Conservation (phyloP, 441 rosid species). For the Metrosideros polymorpha region DNA sequence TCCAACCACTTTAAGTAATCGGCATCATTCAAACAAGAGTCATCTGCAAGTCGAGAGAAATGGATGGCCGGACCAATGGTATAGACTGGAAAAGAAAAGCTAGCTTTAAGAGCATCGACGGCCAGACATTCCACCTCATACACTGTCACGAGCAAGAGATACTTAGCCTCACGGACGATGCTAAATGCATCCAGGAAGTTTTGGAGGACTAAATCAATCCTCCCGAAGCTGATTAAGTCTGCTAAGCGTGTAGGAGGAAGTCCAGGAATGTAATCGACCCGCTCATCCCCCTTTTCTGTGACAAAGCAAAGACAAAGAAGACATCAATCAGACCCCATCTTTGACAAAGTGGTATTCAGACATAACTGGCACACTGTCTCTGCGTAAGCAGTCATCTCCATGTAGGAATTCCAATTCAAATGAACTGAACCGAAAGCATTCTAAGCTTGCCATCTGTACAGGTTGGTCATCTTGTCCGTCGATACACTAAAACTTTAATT, state of each 20-base stretch:
- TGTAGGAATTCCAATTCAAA: no score
- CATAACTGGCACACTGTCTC: no score
- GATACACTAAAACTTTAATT: background rate
- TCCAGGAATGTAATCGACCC: background rate
- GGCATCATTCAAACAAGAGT: background rate
- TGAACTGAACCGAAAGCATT: background rate
- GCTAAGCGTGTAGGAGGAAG: no score
- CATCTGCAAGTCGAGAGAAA: background rate
- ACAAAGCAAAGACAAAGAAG: background rate
- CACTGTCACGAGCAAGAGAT: background rate
- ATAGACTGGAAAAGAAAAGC: background rate
- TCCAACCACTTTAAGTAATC: background rate
- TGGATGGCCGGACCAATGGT: background rate
- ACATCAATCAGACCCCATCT: background rate
- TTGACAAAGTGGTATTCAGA: background rate
- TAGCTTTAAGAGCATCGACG: background rate
- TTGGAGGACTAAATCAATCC: background rate
- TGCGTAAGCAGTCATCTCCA: no score
- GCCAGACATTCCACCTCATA: constrained; percentile 1
- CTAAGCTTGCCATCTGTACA: background rate
- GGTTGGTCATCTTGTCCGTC: background rate
- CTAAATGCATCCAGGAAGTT: background rate
- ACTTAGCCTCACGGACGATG: background rate
- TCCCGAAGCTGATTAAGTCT: background rate
- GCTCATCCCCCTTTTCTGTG: background rate